A percentile compares a stretch with the other conserved stretches of the same genome.
Evolutionary conservation across 257 asterid species (phyloP).

Genomic region (Solanum piurae): DNA sequence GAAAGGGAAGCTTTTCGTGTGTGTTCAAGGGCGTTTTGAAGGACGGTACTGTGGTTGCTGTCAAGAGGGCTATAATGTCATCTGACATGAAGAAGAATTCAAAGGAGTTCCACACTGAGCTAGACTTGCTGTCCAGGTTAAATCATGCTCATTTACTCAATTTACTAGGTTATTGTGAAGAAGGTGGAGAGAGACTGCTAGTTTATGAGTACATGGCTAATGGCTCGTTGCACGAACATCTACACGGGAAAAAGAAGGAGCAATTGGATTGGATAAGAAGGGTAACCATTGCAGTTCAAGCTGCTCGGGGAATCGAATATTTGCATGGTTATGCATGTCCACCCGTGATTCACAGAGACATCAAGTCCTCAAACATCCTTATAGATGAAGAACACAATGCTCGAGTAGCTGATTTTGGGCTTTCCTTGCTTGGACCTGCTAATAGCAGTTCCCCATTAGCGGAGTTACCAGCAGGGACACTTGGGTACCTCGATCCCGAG

Average conservation of each 20-base stretch:
- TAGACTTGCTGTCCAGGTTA: conserved; percentile 74
- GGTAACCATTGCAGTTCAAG: conserved; percentile 85
- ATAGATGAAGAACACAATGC: conserved; percentile 95
- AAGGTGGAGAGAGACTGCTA: conserved; percentile 69
- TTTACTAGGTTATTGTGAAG: conserved; percentile 85
- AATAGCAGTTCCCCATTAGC: conserved; percentile 85
- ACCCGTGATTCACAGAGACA: conserved; percentile 88
- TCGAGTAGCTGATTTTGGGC: conserved; percentile 85
- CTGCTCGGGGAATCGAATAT: conserved; percentile 86
- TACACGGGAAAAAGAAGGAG: conserved; percentile 49
- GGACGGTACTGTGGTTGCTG: conserved; percentile 74
- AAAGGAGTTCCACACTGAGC: conserved; percentile 73
- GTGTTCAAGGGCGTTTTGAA: conserved; percentile 75
- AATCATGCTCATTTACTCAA: conserved; percentile 83
- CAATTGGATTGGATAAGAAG: conserved; percentile 80
- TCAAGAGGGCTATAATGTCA: conserved; percentile 66
- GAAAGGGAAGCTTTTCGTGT: conserved; percentile 85
- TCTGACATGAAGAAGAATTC: conserved; percentile 70
- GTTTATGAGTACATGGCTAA: conserved; percentile 96
- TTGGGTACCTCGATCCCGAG: conserved; percentile 91
- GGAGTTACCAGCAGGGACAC: conserved; percentile 86
- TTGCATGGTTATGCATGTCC: conserved; percentile 94
- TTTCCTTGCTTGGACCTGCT: conserved; percentile 74
- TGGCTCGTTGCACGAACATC: conserved; percentile 78
- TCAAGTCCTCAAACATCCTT: conserved; percentile 81